Conservation (phyloP, 805 yeast genomes). For the Metschnikowia sp. region DNA sequence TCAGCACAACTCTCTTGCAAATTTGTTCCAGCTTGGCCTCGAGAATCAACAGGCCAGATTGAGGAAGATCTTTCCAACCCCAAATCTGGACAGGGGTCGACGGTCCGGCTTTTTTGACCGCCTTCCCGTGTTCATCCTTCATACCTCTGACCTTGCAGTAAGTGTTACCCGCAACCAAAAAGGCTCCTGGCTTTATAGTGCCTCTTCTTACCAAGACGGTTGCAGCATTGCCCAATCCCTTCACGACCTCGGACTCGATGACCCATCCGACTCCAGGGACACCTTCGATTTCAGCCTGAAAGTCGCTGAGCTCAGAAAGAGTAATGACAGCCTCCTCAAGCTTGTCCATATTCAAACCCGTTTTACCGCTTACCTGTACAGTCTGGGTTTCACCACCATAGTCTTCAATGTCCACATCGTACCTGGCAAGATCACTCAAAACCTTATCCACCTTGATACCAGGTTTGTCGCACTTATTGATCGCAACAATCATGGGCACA, state of each 20-base stretch:
- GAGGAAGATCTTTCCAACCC: constrained; percentile 94
- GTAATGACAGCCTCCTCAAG: constrained; percentile 87
- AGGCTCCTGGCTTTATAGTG: constrained; percentile 60
- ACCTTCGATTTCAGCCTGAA: constrained; percentile 54
- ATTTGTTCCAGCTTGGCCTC: constrained; percentile 70
- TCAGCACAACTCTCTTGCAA: constrained; percentile 72
- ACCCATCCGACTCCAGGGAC: constrained; percentile 80
- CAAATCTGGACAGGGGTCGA: constrained; percentile 85
- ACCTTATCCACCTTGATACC: constrained; percentile 74
- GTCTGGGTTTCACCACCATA: constrained; percentile 95
- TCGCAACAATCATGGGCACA: constrained; percentile 84
- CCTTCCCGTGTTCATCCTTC: constrained; percentile 68
- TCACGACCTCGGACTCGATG: constrained; percentile 77
- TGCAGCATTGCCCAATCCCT: constrained; percentile 82
- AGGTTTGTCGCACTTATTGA: constrained; percentile 86
- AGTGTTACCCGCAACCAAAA: constrained; percentile 83
- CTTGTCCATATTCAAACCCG: constrained; percentile 86
- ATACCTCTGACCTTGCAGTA: constrained; percentile 81
- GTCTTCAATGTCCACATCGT: constrained; percentile 83
- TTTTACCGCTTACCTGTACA: constrained; percentile 81
- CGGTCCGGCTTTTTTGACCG: constrained; percentile 68
- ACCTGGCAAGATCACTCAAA: constrained; percentile 66
- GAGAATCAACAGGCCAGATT: constrained; percentile 80
- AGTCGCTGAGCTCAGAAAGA: constrained; percentile 77
- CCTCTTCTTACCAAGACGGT: constrained; percentile 84